Evolutionary conservation across 2,329 filamentous ascomycete species (phyloP).

Genomic region (Aureobasidium uvarum): DNA sequence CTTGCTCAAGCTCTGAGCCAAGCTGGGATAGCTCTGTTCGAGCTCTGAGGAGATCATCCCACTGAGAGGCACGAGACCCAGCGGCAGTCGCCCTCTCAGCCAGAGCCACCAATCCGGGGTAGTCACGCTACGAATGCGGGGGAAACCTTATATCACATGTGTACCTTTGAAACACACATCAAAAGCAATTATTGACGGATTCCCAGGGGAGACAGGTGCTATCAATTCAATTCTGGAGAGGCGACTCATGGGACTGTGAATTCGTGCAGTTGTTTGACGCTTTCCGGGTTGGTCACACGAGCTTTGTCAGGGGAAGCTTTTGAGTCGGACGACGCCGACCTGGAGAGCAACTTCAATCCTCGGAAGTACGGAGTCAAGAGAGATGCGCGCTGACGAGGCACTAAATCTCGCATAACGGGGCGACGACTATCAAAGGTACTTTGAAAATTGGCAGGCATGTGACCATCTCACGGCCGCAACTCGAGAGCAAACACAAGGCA

Average conservation of each 20-base stretch:
- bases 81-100: not conserved
- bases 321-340: constrained; percentile 9
- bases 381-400: constrained; percentile 24
- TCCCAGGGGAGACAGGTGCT: not conserved
- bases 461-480: constrained; percentile 23
- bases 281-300: not conserved
- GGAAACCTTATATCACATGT: constrained; percentile 7
- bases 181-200: constrained; percentile 19
- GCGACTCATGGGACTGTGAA: not conserved
- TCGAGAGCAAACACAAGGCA: constrained; percentile 4
- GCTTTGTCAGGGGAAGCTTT: constrained; percentile 8
- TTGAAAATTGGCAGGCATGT: constrained; percentile 16
- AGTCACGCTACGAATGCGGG: constrained; percentile 21
- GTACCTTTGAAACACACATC: constrained; percentile 21
- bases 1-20: constrained; percentile 26
- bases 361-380: constrained; percentile 22
- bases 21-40: constrained; percentile 22
- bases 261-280: not conserved
- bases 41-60: constrained; percentile 23
- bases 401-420: constrained; percentile 25
- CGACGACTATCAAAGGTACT: constrained; percentile 17
- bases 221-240: not conserved
- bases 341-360: constrained; percentile 3
- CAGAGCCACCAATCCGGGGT: constrained; percentile 19
- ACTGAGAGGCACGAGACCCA: constrained; percentile 21